These are phyloP conservation scores for Geranium rotundifolium DNA, from an alignment of 345 rosid genomes.

Conservation along the genomic window DNA sequence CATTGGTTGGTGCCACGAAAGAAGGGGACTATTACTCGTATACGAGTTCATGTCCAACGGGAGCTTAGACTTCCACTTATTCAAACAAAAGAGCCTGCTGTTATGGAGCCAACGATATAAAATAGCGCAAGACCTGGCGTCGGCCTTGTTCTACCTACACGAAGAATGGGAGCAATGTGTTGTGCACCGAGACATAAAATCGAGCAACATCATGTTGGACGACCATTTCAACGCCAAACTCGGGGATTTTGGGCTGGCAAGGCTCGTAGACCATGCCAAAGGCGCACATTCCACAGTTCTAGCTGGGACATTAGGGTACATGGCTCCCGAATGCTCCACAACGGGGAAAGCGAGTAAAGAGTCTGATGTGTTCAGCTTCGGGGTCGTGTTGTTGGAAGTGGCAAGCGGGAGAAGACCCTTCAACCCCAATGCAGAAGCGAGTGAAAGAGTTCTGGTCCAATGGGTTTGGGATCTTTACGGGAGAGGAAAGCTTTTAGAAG, in stretches of 20 bases:
- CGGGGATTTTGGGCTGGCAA: slow-evolving; percentile 23
- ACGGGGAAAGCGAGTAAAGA: slow-evolving; percentile 21
- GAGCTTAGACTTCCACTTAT: slow-evolving; percentile 20
- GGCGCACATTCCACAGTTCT: slow-evolving; percentile 16
- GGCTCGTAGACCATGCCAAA: slow-evolving; percentile 18
- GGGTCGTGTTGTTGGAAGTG: slow-evolving; percentile 23
- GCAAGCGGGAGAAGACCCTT: slow-evolving; percentile 15
- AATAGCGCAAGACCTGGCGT: slow-evolving; percentile 19
- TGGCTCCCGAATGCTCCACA: slow-evolving; percentile 20
- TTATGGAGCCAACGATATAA: slow-evolving; percentile 14
- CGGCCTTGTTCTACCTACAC: slow-evolving; percentile 18
- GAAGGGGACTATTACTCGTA: slow-evolving; percentile 16
- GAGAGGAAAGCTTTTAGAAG: no score
- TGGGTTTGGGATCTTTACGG: slow-evolving; percentile 8
- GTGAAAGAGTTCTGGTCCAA: background rate
- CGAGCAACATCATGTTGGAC: slow-evolving; percentile 22
- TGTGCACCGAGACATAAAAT: slow-evolving; percentile 27
- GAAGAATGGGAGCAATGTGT: slow-evolving; percentile 27
- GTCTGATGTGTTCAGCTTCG: slow-evolving; percentile 27
- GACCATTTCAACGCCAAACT: slow-evolving; percentile 20
- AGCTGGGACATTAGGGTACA: slow-evolving; percentile 18
- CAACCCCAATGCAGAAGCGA: background rate
- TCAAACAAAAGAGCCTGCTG: slow-evolving; percentile 4
- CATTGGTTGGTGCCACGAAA: slow-evolving; percentile 31
- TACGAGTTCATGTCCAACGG: slow-evolving; percentile 28